A percentile compares a stretch with the other conserved stretches of the same genome.
Conservation (phyloP, 1,284 basidiomycete species). For the Puccinia polysora region DNA sequence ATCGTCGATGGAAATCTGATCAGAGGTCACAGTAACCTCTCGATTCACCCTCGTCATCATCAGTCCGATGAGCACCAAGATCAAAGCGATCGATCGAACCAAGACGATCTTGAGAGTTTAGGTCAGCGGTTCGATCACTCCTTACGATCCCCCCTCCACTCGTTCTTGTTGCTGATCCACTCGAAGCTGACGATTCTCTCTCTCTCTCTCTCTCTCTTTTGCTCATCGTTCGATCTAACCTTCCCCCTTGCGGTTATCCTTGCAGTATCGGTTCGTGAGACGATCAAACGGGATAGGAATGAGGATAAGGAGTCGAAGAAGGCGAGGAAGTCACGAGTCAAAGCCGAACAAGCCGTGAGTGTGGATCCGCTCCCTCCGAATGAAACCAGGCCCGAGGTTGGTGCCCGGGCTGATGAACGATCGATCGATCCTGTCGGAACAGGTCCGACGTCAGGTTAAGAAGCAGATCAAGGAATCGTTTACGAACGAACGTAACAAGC, state of each 20-base stretch:
- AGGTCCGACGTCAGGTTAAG: constrained; percentile 8
- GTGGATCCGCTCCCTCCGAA: too few species aligned
- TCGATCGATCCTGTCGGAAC: neutral
- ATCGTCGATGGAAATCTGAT: constrained; percentile 54
- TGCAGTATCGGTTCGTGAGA: constrained; percentile 47
- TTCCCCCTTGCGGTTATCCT: neutral
- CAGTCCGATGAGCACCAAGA: constrained; percentile 39
- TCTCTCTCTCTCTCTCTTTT: neutral
- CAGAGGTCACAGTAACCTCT: constrained; percentile 11
- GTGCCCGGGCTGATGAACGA: neutral
- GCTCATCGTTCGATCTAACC: neutral
- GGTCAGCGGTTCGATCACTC: too few species aligned
- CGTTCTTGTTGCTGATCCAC: neutral
- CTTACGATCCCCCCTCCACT: too few species aligned
- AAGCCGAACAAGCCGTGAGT: constrained; percentile 66
- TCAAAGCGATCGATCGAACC: constrained; percentile 46
- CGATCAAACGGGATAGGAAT: constrained; percentile 65
- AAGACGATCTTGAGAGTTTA: too few species aligned
- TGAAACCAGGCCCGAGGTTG: neutral
- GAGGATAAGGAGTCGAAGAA: constrained; percentile 84
- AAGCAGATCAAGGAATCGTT: neutral
- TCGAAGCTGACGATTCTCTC: neutral
- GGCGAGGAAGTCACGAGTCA: constrained; percentile 79
- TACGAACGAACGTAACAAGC: neutral
- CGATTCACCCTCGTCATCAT: constrained; percentile 1